Conservation (phyloP, 306 rosid genomes). For the Trifolium pratense region DNA sequence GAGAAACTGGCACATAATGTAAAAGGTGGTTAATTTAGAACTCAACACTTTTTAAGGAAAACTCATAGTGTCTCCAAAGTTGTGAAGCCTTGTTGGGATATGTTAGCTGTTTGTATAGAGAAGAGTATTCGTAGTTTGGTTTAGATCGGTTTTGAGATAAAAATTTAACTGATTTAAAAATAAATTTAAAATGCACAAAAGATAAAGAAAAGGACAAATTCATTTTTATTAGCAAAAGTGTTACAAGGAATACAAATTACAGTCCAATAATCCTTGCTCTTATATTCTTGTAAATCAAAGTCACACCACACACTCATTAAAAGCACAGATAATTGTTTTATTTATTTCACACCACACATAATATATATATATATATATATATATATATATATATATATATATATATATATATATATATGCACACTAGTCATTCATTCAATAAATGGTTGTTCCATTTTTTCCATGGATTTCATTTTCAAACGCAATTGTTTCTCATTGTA, state of each 20-base stretch:
- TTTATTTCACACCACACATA: too few relatives aligned
- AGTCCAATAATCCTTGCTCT: neutral
- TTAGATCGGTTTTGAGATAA: too few relatives aligned
- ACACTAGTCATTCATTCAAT: too few relatives aligned
- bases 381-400: too few relatives aligned
- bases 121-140: too few relatives aligned
- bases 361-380: too few relatives aligned
- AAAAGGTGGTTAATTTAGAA: constrained; percentile 6
- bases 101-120: too few relatives aligned
- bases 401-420: too few relatives aligned
- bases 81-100: too few relatives aligned
- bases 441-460: constrained; percentile 14
- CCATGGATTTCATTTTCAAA: constrained; percentile 28
- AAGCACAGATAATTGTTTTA: too few relatives aligned
- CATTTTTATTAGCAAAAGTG: neutral
- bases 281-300: neutral
- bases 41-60: neutral
- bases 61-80: constrained; percentile 88
- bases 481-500: constrained; percentile 21
- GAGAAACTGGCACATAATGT: neutral
- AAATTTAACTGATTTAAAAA: too few relatives aligned
- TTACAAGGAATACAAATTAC: neutral
- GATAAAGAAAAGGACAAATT: neutral
- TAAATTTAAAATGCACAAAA: neutral
- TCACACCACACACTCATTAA: neutral